Evolutionary conservation across 2,329 filamentous ascomycete genomes (phyloP).

Genomic region (Sclerotinia subarctica): DNA sequence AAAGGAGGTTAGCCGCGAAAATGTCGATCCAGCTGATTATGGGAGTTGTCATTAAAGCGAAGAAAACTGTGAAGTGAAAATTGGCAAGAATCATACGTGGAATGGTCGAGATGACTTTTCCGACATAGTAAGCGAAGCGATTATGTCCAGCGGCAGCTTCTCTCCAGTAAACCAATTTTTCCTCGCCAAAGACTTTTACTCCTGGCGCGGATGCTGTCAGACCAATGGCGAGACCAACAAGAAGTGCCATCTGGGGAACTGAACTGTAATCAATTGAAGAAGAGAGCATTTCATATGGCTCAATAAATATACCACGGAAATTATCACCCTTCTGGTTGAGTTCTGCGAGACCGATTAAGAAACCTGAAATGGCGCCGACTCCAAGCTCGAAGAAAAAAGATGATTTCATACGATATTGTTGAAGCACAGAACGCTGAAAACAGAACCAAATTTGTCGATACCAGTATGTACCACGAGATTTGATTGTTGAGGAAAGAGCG

Average conservation of each 20-base stretch:
- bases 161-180: constrained; percentile 50
- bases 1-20: constrained; percentile 54
- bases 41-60: constrained; percentile 12
- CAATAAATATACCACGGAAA: constrained; percentile 52
- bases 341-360: constrained; percentile 53
- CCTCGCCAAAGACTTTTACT: constrained; percentile 42
- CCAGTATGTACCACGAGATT: constrained; percentile 49
- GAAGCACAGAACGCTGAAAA: constrained; percentile 50
- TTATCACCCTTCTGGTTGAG: constrained; percentile 49
- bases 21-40: constrained; percentile 36
- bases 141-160: constrained; percentile 57
- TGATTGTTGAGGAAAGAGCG: constrained; percentile 46
- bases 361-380: constrained; percentile 50
- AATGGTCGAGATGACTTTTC: constrained; percentile 51
- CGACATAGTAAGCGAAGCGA: constrained; percentile 53
- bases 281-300: constrained; percentile 51
- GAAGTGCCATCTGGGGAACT: constrained; percentile 51
- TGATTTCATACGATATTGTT: constrained; percentile 53
- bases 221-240: constrained; percentile 54
- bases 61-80: constrained; percentile 51
- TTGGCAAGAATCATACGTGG: constrained; percentile 44
- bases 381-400: constrained; percentile 54
- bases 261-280: constrained; percentile 49
- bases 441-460: constrained; percentile 52
- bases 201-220: constrained; percentile 53